Evolutionary conservation across 2,329 filamentous ascomycete genomes (phyloP), one percentile per base, ranked within the genome.

Genomic region (Domatiomyces catenatus): DNA sequence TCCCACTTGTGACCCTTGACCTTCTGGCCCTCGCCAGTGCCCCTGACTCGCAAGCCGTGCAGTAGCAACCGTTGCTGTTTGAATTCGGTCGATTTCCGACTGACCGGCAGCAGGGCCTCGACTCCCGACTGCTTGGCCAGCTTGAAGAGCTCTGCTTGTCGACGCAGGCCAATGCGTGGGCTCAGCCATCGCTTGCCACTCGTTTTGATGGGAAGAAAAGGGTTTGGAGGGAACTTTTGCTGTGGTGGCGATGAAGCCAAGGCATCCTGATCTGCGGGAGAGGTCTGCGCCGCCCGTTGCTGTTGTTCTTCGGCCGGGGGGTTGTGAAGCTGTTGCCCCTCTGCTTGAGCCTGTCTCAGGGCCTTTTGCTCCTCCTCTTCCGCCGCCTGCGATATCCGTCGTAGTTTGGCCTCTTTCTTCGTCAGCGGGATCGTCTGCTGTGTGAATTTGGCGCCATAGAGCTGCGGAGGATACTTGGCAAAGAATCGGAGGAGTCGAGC

Each of bases 1-100:
- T 98, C 92, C 80, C 89, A 86, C 61, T 80, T 76, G 69, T 95
- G 90, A 67, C 92, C 92, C 83, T 96, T 98, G 66, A 95, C 90
- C 69, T 77, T 81, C 70, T 95, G 82, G 52, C 88, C 90, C 59
- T 87, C 81, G 74, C 92, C 90, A 1, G 90, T 96, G 61, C 90
- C 90, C 77, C 89, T 90, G 52, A 95, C 84, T 55, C 82, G 76
- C 66, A 94, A 66, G 47, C 89, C 90, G 57, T 83, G 76, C 72
- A 93, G 84, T 52, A 87, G 78, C 52, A 86, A 74, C 66, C 80
- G 77, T 61, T 79, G 75, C 62, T 88, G 76, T 66, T 69, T 67
- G 58, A 64, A 69, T 75, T 80, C 83, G 1, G 82, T 83, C 60
- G 81, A 80, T 76, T 94, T 94, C 52, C 73, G 73, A 8, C 83